phyloP scores from a whole-genome alignment of 768 basidiomycete species.

The Russula ochroleuca region DNA sequence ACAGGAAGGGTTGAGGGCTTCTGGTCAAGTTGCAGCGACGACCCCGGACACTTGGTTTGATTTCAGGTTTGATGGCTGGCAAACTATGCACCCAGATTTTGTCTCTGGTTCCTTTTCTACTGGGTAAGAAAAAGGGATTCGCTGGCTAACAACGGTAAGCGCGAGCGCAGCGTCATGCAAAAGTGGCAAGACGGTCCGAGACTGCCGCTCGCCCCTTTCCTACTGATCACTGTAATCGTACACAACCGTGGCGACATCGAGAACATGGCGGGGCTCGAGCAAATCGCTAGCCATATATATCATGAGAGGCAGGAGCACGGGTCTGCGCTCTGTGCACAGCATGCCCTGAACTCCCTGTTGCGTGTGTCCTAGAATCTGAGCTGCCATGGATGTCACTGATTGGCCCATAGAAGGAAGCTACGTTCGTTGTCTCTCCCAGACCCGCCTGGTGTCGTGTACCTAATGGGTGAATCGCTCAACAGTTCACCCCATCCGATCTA shows the following conservation, averaged over 20 bases:
- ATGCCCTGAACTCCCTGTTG: constrained; percentile 75
- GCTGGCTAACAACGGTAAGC: neutral
- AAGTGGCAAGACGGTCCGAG: constrained; percentile 14
- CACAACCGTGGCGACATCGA: neutral
- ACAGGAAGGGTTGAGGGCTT: neutral
- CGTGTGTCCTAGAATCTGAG: constrained; percentile 47
- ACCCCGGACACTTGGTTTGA: constrained; percentile 12
- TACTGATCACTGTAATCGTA: neutral
- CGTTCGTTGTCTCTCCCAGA: constrained; percentile 36
- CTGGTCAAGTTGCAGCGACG: neutral
- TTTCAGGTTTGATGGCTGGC: neutral
- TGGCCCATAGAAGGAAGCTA: constrained; percentile 42
- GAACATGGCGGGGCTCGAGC: constrained; percentile 56
- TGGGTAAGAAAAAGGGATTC: neutral
- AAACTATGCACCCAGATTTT: no score
- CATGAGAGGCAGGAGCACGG: constrained; percentile 75
- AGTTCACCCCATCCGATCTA: constrained; percentile 81
- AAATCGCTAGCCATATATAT: constrained; percentile 56
- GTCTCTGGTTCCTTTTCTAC: neutral
- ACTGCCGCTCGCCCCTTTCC: neutral
- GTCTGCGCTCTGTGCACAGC: constrained; percentile 84
- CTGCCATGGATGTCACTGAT: constrained; percentile 19
- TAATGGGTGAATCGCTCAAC: constrained; percentile 22
- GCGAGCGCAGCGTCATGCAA: neutral
- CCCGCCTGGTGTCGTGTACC: constrained; percentile 7